These are phyloP conservation scores for Candolleomyces efflorescens DNA, from an alignment of 768 basidiomycete species.

Conservation along the genomic window DNA sequence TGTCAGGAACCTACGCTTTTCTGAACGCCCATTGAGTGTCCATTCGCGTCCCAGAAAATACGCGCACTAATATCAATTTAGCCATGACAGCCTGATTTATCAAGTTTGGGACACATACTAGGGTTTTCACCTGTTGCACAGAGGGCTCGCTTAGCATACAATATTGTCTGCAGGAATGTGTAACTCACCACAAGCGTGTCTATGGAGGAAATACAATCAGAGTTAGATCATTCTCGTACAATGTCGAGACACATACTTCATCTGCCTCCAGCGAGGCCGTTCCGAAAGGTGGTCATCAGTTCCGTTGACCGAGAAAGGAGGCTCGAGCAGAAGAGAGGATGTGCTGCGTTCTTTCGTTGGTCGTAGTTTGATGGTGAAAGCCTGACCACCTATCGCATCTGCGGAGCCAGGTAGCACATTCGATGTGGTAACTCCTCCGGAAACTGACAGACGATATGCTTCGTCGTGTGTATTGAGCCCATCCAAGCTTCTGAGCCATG, in stretches of 20 bases:
- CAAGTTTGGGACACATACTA: slow-evolving; percentile 28
- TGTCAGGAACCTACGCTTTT: slow-evolving; percentile 34
- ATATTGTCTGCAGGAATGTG: background rate
- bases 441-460: slow-evolving; percentile 56
- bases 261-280: slow-evolving; percentile 61
- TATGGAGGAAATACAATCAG: slow-evolving; percentile 14
- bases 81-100: slow-evolving; percentile 7
- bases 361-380: slow-evolving; percentile 78
- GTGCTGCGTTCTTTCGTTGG: slow-evolving; percentile 68
- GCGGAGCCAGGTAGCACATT: slow-evolving; percentile 72
- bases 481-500: slow-evolving; percentile 68
- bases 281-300: slow-evolving; percentile 32
- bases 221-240: background rate
- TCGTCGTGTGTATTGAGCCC: slow-evolving; percentile 76
- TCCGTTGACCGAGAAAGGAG: slow-evolving; percentile 51
- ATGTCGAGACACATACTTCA: slow-evolving; percentile 47
- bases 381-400: slow-evolving; percentile 72
- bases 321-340: slow-evolving; percentile 74
- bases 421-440: slow-evolving; percentile 79
- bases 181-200: slow-evolving; percentile 45
- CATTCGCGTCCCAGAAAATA: slow-evolving; percentile 52
- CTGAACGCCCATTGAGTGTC: slow-evolving; percentile 66
- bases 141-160: background rate
- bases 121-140: slow-evolving; percentile 47
- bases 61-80: slow-evolving; percentile 27